Conservation (phyloP, 169 alveolate genomes). For the Theileria sp. region DNA sequence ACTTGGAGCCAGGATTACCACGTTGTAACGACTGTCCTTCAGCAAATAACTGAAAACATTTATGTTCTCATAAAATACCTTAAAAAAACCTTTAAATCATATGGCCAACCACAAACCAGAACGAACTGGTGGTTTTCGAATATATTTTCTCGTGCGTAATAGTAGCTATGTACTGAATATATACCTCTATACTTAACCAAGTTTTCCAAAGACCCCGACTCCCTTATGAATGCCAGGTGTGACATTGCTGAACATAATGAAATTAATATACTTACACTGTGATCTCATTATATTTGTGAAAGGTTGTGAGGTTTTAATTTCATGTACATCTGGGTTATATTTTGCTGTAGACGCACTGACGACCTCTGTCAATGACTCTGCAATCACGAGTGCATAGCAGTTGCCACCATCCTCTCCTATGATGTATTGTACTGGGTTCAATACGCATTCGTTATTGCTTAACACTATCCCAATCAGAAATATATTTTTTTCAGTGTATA, state of each 20-base stretch:
- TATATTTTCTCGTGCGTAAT: constrained; percentile 17
- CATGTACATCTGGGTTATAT: not conserved
- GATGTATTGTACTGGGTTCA: constrained; percentile 69
- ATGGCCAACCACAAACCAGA: constrained; percentile 76
- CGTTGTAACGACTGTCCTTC: constrained; percentile 46
- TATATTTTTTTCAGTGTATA: constrained; percentile 66
- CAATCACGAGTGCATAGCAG: constrained; percentile 68
- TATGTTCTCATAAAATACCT: constrained; percentile 26
- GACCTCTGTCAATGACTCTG: constrained; percentile 67
- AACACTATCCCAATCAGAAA: constrained; percentile 75
- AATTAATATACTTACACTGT: not conserved
- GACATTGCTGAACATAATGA: constrained; percentile 15
- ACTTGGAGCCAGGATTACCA: constrained; percentile 64
- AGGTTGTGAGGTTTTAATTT: not conserved
- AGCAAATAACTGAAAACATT: constrained; percentile 27
- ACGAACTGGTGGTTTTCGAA: constrained; percentile 35
- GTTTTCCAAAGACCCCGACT: not conserved
- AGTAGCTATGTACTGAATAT: constrained; percentile 25
- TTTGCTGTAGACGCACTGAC: constrained; percentile 64
- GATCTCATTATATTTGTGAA: not conserved
- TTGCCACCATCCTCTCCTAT: constrained; percentile 66
- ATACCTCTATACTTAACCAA: constrained; percentile 26
- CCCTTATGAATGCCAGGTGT: not conserved
- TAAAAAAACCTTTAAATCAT: constrained; percentile 62
- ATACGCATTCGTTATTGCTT: constrained; percentile 53